These are phyloP conservation scores for Pelargonium citronellum DNA, from an alignment of 441 rosid genomes.

Conservation along the genomic window DNA sequence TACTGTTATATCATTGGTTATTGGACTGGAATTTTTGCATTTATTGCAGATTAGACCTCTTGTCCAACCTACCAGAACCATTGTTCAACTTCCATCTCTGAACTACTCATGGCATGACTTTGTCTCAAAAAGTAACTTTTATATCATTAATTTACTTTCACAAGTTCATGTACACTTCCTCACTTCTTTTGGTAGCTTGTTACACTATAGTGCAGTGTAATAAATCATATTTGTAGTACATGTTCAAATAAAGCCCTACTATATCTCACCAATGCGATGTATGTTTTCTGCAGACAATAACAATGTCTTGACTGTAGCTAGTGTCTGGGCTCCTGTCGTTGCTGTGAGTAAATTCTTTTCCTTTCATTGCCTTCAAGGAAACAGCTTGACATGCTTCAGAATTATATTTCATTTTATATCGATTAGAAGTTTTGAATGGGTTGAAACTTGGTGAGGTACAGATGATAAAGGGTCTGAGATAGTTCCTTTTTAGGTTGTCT, in stretches of 20 bases:
- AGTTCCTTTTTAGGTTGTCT: too few relatives aligned
- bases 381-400: not conserved
- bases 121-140: slow-evolving; percentile 69
- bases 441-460: too few relatives aligned
- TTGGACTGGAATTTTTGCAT: slow-evolving; percentile 17
- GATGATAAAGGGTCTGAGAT: too few relatives aligned
- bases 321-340: slow-evolving; percentile 97
- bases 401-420: too few relatives aligned
- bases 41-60: slow-evolving; percentile 84
- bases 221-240: slow-evolving; percentile 4
- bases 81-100: slow-evolving; percentile 40
- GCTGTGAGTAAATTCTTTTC: slow-evolving; percentile 61
- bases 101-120: slow-evolving; percentile 94
- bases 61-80: slow-evolving; percentile 60
- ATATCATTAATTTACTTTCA: slow-evolving; percentile 13
- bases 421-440: too few relatives aligned
- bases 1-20: not conserved
- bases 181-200: slow-evolving; percentile 1
- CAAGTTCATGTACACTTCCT: slow-evolving; percentile 3
- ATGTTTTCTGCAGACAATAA: slow-evolving; percentile 63
- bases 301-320: slow-evolving; percentile 67
- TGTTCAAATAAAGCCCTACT: slow-evolving; percentile 1
- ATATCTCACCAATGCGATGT: slow-evolving; percentile 22
- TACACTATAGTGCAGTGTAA: not conserved
- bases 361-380: slow-evolving; percentile 9